Conservation (phyloP, 805 yeast species). For the Yarrowia alimentaria region DNA sequence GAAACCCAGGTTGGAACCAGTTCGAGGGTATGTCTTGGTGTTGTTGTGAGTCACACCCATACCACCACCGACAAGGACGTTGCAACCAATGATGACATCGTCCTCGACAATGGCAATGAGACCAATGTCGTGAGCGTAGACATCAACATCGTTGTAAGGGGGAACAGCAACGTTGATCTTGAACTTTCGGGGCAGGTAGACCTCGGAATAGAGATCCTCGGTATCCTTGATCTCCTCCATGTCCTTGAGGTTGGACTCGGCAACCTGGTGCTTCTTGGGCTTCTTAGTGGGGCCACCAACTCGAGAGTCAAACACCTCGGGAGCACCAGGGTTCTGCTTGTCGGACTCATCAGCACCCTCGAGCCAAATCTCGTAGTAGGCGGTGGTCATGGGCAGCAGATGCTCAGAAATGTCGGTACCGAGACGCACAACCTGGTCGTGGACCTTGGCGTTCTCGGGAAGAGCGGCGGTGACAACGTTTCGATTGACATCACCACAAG, state of each 20-base stretch:
- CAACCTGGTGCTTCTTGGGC: slow-evolving; percentile 64
- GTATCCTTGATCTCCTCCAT: slow-evolving; percentile 57
- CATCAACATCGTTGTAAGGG: slow-evolving; percentile 95
- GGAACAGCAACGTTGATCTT: slow-evolving; percentile 94
- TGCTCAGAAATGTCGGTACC: slow-evolving; percentile 73
- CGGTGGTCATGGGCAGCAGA: slow-evolving; percentile 85
- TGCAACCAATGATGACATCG: slow-evolving; percentile 72
- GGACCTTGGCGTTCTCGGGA: slow-evolving; percentile 80
- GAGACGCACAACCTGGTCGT: slow-evolving; percentile 63
- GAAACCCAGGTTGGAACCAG: slow-evolving; percentile 85
- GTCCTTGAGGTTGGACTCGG: slow-evolving; percentile 78
- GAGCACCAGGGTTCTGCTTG: slow-evolving; percentile 52
- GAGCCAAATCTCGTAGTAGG: slow-evolving; percentile 96
- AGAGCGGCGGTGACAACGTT: slow-evolving; percentile 91
- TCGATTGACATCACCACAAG: slow-evolving; percentile 98
- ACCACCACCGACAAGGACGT: slow-evolving; percentile 94
- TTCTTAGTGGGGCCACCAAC: slow-evolving; percentile 74
- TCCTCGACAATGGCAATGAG: slow-evolving; percentile 76
- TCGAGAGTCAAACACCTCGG: slow-evolving; percentile 61
- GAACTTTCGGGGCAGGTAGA: slow-evolving; percentile 92
- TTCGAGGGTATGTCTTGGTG: slow-evolving; percentile 92
- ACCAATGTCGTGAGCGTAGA: slow-evolving; percentile 93
- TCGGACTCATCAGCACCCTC: slow-evolving; percentile 79
- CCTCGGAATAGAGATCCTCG: slow-evolving; percentile 74
- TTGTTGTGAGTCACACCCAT: slow-evolving; percentile 98